Conservation (phyloP, 2,329 filamentous ascomycete species). For the Epichloe festucae region DNA sequence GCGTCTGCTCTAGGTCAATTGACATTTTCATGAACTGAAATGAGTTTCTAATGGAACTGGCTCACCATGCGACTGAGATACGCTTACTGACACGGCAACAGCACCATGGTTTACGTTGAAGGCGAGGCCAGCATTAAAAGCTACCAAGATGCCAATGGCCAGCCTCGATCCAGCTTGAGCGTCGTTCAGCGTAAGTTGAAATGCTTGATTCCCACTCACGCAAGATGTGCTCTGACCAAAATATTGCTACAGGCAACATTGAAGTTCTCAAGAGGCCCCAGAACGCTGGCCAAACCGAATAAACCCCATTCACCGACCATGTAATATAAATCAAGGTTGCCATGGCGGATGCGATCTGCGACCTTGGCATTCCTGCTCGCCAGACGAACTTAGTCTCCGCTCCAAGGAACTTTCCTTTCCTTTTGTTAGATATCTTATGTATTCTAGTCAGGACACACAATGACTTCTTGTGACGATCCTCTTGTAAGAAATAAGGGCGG, state of each 20-base stretch:
- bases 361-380: not conserved
- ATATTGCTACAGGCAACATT: conserved; percentile 23
- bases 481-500: conserved; percentile 5
- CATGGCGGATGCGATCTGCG: not conserved
- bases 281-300: conserved; percentile 12
- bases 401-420: conserved; percentile 8
- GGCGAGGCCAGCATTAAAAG: conserved; percentile 59
- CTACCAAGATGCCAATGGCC: conserved; percentile 60
- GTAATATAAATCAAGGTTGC: not conserved
- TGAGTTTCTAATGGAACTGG: not conserved
- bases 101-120: conserved; percentile 70
- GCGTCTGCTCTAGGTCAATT: not conserved
- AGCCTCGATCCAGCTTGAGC: conserved; percentile 49
- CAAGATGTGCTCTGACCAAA: not conserved
- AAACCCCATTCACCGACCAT: conserved; percentile 1
- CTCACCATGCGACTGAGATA: not conserved
- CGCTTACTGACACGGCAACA: conserved; percentile 23
- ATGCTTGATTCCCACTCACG: not conserved
- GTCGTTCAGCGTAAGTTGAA: conserved; percentile 63
- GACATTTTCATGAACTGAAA: not conserved
- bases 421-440: conserved; percentile 10
- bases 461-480: not conserved
- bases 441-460: conserved; percentile 8
- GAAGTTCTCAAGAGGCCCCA: conserved; percentile 33
- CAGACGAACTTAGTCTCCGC: conserved; percentile 8